Evolutionary conservation across 805 yeast genomes (phyloP).

Genomic region (Clavispora vitiphila): DNA sequence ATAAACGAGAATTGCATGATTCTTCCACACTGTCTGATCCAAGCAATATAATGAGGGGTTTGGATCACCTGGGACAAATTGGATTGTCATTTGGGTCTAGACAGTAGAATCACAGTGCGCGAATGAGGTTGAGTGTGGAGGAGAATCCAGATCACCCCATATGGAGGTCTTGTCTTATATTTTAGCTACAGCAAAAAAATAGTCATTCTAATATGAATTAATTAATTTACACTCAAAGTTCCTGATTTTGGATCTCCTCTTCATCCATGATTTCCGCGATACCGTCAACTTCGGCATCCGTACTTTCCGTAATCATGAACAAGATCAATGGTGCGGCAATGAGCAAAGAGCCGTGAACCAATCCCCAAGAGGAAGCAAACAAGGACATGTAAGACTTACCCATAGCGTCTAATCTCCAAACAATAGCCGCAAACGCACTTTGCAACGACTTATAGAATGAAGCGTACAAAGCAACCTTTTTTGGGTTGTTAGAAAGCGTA

Average conservation of each 20-base stretch:
- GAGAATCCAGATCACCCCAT: background rate
- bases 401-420: conserved; percentile 52
- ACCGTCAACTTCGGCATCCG: conserved; percentile 32
- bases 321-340: conserved; percentile 45
- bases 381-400: conserved; percentile 32
- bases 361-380: conserved; percentile 50
- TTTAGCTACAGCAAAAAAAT: background rate
- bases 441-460: conserved; percentile 63
- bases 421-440: conserved; percentile 59
- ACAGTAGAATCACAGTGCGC: background rate
- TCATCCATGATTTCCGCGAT: conserved; percentile 18
- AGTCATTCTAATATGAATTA: conserved; percentile 13
- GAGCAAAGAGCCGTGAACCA: conserved; percentile 43
- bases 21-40: conserved; percentile 61
- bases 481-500: conserved; percentile 51
- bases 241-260: conserved; percentile 18
- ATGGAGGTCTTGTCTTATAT: background rate
- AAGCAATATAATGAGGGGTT: conserved; percentile 52
- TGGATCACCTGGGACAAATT: conserved; percentile 84
- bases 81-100: conserved; percentile 46
- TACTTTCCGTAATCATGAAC: conserved; percentile 40
- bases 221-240: background rate
- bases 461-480: conserved; percentile 51
- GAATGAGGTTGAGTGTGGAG: background rate
- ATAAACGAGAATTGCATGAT: conserved; percentile 60